These are phyloP conservation scores for Cladosporium sphaerospermum DNA, from an alignment of 2,329 filamentous ascomycete species.

Conservation along the genomic window DNA sequence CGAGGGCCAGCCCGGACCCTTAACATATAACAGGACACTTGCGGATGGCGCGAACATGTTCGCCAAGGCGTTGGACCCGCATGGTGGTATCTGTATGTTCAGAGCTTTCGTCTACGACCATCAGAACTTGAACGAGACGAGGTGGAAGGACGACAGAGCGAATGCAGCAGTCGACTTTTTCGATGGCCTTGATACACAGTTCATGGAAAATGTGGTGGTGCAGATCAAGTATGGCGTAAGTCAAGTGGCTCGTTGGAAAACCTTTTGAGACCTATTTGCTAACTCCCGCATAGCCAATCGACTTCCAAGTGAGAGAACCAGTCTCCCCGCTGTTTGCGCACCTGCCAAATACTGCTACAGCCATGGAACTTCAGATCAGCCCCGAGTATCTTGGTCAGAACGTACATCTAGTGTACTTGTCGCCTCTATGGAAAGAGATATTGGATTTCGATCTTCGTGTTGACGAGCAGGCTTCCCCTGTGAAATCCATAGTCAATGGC, in stretches of 20 bases:
- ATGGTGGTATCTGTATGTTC: constrained; percentile 62
- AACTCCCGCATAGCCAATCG: constrained; percentile 46
- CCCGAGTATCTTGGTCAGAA: constrained; percentile 70
- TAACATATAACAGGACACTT: constrained; percentile 64
- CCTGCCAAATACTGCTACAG: constrained; percentile 41
- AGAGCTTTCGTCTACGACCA: constrained; percentile 66
- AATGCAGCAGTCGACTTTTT: constrained; percentile 66
- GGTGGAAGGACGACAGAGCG: constrained; percentile 63
- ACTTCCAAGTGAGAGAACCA: constrained; percentile 67
- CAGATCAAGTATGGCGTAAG: constrained; percentile 62
- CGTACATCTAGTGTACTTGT: constrained; percentile 60
- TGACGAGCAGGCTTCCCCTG: constrained; percentile 49
- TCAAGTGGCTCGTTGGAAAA: neutral
- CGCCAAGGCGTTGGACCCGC: constrained; percentile 50
- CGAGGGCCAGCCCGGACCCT: constrained; percentile 63
- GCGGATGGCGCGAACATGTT: constrained; percentile 56
- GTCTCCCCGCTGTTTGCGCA: constrained; percentile 58
- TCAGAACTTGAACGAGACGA: constrained; percentile 45
- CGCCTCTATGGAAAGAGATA: constrained; percentile 62
- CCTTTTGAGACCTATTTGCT: neutral
- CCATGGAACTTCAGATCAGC: constrained; percentile 60
- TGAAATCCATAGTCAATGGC: constrained; percentile 57
- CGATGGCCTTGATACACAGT: constrained; percentile 55
- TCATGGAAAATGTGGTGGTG: constrained; percentile 64
- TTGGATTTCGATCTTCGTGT: constrained; percentile 62